Base-by-base conservation (phyloP, 768 basidiomycete genomes). In the Mrakia frigida region DNA sequence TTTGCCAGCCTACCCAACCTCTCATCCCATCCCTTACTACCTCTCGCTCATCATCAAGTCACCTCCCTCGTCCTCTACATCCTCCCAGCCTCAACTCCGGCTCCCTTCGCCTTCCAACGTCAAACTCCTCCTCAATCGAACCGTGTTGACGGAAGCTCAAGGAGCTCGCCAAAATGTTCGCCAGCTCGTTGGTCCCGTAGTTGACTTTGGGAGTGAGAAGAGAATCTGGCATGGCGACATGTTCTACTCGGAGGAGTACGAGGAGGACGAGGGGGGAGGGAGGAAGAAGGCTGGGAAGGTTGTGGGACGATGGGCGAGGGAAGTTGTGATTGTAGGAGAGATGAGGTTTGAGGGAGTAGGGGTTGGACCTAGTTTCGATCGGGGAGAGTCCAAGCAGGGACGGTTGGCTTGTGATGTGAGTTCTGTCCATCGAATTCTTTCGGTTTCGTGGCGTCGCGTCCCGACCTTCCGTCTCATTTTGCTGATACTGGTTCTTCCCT, bases 271-370 rank as follows among this genome's bases (percentile, higher is more conserved):
- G 16, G 65, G 65, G 10, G 18, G 37, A 25, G 39, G 65, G 35
- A 25, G 65, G 65, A 68, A n/a, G 65, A 39, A 68, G 39, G 21
- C 23, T 18, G 37, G 35, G 21, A 68, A 68, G 39, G 37, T 41
- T 16, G 35, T 68, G 5, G 65, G 65, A 21, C 23, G 65, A 13
- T 68, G 65, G 65, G 25, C 18, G 65, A 68, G 65, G 23, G 65
- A 39, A 18, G 13, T 68, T 3, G 65, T 68, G 35, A 39, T 68
- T 6, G 65, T 68, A 21, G 65, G 65, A 0, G 65, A 68, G 39
- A 68, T 68, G 65, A 68, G 37, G 65, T 68, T 68, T n/a, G 65
- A 68, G 31, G 65, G 65, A 11, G 65, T 37, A 5, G 65, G 65
- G 2, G 65, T 68, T 2, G 65, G 65, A n/a, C 65, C 65, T 18